Conservation (phyloP, 805 yeast genomes). For the Kluyveromyces starmeri region DNA sequence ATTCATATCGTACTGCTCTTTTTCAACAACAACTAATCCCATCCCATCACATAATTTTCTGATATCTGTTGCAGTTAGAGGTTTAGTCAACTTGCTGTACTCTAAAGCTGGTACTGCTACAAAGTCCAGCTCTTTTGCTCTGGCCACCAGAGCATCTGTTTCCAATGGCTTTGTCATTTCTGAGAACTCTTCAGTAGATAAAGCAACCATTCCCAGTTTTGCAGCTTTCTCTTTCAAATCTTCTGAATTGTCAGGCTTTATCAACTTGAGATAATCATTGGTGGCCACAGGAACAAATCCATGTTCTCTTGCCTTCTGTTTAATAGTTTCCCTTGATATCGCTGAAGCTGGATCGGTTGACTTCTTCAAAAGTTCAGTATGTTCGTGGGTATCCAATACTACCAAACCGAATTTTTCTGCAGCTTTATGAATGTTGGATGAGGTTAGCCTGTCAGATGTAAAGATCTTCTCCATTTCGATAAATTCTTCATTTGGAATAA, state of each 20-base stretch:
- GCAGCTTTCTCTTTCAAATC: conserved; percentile 9
- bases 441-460: conserved; percentile 3
- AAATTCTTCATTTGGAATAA: conserved; percentile 9
- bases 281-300: conserved; percentile 28
- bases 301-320: conserved; percentile 22
- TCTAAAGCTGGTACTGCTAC: conserved; percentile 9
- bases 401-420: conserved; percentile 18
- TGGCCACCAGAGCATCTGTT: conserved; percentile 11
- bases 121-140: conserved; percentile 13
- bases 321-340: conserved; percentile 7
- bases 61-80: conserved; percentile 9
- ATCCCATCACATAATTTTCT: conserved; percentile 11
- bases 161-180: conserved; percentile 10
- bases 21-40: conserved; percentile 6
- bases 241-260: conserved; percentile 6
- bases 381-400: conserved; percentile 21
- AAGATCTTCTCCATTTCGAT: conserved; percentile 4
- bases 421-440: conserved; percentile 6
- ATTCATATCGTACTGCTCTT: conserved; percentile 1
- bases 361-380: conserved; percentile 7
- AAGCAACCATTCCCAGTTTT: conserved; percentile 10
- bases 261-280: conserved; percentile 20
- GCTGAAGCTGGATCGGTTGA: neutral
- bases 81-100: conserved; percentile 7
- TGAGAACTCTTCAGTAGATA: conserved; percentile 11